Conservation (phyloP, 495 filamentous ascomycete species). For the Delitschia confertaspora region DNA sequence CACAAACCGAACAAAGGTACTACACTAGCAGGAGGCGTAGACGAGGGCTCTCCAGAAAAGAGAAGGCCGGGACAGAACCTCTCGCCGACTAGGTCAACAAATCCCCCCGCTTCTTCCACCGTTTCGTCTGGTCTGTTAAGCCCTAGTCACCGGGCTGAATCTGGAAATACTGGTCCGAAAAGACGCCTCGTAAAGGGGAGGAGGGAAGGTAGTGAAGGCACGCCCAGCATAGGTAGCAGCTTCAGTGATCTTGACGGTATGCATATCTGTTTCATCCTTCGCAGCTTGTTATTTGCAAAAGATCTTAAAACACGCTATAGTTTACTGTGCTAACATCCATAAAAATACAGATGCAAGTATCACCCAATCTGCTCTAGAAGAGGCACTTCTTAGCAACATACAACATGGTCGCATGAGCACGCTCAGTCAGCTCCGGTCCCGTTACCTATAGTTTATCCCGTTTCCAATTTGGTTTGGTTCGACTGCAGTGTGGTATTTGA, state of each 20-base stretch:
- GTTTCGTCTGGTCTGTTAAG: too few species aligned
- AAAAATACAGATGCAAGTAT: slow-evolving; percentile 92
- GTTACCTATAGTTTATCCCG: slow-evolving; percentile 32
- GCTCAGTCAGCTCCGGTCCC: slow-evolving; percentile 67
- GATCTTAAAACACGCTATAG: not conserved
- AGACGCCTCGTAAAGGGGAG: too few species aligned
- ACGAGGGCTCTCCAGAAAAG: too few species aligned
- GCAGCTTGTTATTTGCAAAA: not conserved
- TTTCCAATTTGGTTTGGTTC: not conserved
- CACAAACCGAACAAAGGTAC: too few species aligned
- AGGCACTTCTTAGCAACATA: slow-evolving; percentile 88
- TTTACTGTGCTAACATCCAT: too few species aligned
- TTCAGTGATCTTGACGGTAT: slow-evolving; percentile 93
- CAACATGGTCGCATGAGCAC: slow-evolving; percentile 71
- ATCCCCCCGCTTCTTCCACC: too few species aligned
- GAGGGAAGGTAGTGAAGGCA: slow-evolving; percentile 67
- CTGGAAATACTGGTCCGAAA: slow-evolving; percentile 31
- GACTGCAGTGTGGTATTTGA: not conserved
- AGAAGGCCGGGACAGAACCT: too few species aligned
- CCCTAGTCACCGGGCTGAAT: slow-evolving; percentile 37
- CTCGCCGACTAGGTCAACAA: too few species aligned
- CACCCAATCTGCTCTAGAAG: slow-evolving; percentile 87
- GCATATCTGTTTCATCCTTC: slow-evolving; percentile 12
- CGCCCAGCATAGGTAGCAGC: slow-evolving; percentile 94
- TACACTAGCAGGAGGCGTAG: too few species aligned